Base-by-base conservation (phyloP, 2,329 filamentous ascomycete species). In the Shiraia sp. region DNA sequence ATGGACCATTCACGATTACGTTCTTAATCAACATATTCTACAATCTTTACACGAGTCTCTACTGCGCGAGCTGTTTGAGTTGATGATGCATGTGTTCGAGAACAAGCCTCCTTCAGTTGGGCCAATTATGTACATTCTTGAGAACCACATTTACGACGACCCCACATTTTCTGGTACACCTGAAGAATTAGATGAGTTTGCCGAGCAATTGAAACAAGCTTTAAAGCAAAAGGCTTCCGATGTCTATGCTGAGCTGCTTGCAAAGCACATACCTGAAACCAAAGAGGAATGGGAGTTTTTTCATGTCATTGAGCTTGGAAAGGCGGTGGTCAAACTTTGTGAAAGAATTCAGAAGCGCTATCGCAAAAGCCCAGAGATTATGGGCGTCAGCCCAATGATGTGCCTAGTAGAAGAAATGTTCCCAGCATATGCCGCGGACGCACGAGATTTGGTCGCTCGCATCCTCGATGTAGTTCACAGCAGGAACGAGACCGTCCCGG, bases 301-400 rank as follows among this genome's bases (percentile, higher is more conserved):
- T 49, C 89, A 97, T 68, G 86, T 97, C 42, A 90, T 96, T 45
- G 83, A 91, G 61, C 80, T 99, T 16, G 90, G 91, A 12, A 89
- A 93, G 64, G 83, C 84, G 1, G 89, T 97, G 4, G 85, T 90
- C 34, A 90, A 88, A 53, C 77, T 96, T 23, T 89, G 87, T 50
- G 86, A 95, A 59, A 88, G 86, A 64, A 95, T 96, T 36, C 86
- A 90, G 68, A 97, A 97, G 72, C 83, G 92, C 34, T 99, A 96
- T 70, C 83, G 83, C 57, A 92, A 88, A 58, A 93, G 87, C 44
- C 89, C 89, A 1, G 86, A 90, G 49, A 87, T 97, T 45, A 86
- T 96, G 83, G 90, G 90, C 19, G 80, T 83, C 13, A 81, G 80
- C 43, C 81, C 81, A 10, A 71, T 83, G 56, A 83, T 80, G 32